Conservation (phyloP, 2,329 filamentous ascomycete species). For the Fusarium heterosporum region DNA sequence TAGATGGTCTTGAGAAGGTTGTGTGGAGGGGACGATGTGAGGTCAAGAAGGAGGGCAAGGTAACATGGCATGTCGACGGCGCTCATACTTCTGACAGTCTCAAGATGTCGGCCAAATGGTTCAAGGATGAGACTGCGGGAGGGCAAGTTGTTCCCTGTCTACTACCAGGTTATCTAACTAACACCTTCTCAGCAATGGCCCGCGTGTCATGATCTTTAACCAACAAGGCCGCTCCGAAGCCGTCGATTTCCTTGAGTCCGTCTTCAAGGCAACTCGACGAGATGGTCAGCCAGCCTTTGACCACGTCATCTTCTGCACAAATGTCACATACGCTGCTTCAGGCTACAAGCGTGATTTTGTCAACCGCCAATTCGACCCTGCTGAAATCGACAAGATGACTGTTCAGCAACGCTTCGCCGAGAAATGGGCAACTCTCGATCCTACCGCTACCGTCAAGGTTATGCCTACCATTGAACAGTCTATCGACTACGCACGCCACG, state of each 20-base stretch:
- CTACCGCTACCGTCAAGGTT: conserved; percentile 58
- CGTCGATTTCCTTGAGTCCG: conserved; percentile 63
- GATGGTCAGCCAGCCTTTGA: conserved; percentile 64
- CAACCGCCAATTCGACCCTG: conserved; percentile 65
- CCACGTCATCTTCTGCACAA: conserved; percentile 85
- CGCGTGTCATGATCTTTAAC: conserved; percentile 83
- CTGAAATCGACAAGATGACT: conserved; percentile 63
- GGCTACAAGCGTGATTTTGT: conserved; percentile 69
- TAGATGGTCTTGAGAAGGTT: conserved; percentile 78
- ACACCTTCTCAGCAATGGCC: conserved; percentile 48
- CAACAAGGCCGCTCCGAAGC: conserved; percentile 73
- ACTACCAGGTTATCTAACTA: not conserved
- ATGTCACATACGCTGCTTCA: conserved; percentile 67
- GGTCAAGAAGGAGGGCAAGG: conserved; percentile 62
- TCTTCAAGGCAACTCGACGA: conserved; percentile 54
- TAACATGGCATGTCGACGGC: conserved; percentile 91
- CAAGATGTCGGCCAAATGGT: conserved; percentile 84
- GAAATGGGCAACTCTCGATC: conserved; percentile 62
- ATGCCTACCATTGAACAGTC: conserved; percentile 68
- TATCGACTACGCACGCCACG: conserved; percentile 58
- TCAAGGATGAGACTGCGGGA: conserved; percentile 64
- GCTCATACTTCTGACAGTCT: conserved; percentile 95
- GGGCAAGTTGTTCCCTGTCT: conserved; percentile 42
- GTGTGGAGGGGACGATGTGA: conserved; percentile 85
- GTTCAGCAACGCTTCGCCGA: conserved; percentile 66